These are phyloP conservation scores for Acaromyces ingoldii DNA, from an alignment of 1,284 basidiomycete genomes.

Conservation along the genomic window DNA sequence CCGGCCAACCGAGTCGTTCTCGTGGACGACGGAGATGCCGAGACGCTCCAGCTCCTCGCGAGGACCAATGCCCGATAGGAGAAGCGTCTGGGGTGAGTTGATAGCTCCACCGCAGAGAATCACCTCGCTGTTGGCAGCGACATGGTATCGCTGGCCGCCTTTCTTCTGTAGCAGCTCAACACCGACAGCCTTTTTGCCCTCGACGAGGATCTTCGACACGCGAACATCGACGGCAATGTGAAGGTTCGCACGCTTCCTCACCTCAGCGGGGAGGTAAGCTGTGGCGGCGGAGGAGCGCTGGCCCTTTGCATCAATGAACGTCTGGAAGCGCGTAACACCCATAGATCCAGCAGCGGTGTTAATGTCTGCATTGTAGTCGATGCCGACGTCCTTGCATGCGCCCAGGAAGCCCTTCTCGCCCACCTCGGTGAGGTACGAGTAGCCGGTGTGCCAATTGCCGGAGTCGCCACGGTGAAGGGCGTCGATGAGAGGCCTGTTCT, in stretches of 20 bases:
- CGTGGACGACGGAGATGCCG: constrained; percentile 18
- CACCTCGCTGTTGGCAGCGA: constrained; percentile 31
- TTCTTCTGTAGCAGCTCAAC: constrained; percentile 29
- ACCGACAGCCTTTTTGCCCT: constrained; percentile 23
- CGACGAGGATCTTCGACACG: constrained; percentile 32
- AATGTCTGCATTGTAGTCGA: constrained; percentile 21
- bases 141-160: constrained; percentile 32
- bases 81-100: constrained; percentile 45
- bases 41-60: constrained; percentile 19
- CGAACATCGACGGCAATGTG: constrained; percentile 31
- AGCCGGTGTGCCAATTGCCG: constrained; percentile 36
- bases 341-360: constrained; percentile 28
- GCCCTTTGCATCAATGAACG: constrained; percentile 32
- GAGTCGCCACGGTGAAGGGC: constrained; percentile 20
- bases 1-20: constrained; percentile 30
- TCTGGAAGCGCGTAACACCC: constrained; percentile 31
- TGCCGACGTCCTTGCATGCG: constrained; percentile 27
- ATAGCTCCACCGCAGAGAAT: constrained; percentile 46
- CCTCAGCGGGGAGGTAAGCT: constrained; percentile 27
- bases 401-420: constrained; percentile 30
- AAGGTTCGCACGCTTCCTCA: constrained; percentile 29
- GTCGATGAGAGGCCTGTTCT: constrained; percentile 25
- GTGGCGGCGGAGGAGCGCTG: constrained; percentile 33
- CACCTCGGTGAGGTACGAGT: constrained; percentile 25
- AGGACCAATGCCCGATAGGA: constrained; percentile 39